Percentiles rank a stretch among this genome's conserved stretches.
These are phyloP conservation scores for Yamadazyma spencermartinsiae DNA, from an alignment of 1,139 yeast genomes.

Conservation along the genomic window DNA sequence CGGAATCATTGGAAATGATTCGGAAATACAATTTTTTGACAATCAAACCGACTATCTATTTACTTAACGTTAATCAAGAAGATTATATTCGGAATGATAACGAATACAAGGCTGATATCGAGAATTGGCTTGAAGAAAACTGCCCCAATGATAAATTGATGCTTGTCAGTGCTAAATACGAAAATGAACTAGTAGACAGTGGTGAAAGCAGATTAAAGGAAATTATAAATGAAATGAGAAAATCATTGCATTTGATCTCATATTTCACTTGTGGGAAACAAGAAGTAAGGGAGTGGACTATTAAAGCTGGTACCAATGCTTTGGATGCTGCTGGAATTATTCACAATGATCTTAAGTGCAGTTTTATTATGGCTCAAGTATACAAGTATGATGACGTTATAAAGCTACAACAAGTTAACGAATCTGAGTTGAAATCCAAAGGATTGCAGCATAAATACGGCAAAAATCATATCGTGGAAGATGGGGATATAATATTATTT, in stretches of 20 bases:
- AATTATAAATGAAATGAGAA: constrained; percentile 64
- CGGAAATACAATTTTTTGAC: constrained; percentile 63
- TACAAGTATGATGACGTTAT: constrained; percentile 75
- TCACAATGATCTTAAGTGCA: constrained; percentile 82
- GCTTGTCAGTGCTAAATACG: constrained; percentile 62
- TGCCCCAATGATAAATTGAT: constrained; percentile 57
- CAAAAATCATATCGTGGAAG: constrained; percentile 70
- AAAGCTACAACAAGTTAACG: constrained; percentile 39
- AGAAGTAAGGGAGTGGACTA: constrained; percentile 93
- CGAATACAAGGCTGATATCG: constrained; percentile 44
- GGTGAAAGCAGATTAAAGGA: constrained; percentile 37
- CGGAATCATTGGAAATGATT: constrained; percentile 55
- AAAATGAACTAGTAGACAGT: constrained; percentile 32
- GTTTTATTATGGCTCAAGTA: constrained; percentile 84
- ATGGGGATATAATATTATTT: constrained; percentile 73
- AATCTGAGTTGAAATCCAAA: constrained; percentile 41
- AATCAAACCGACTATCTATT: constrained; percentile 66
- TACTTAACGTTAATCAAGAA: constrained; percentile 58
- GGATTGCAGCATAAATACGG: constrained; percentile 64
- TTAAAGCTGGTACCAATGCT: constrained; percentile 74
- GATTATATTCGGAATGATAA: constrained; percentile 51
- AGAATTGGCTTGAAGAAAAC: constrained; percentile 53
- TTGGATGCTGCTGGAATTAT: constrained; percentile 95
- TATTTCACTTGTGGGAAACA: constrained; percentile 90
- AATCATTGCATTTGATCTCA: constrained; percentile 69